Conservation (phyloP, 352 stramenopile species). For the Blastocystis sp. region DNA sequence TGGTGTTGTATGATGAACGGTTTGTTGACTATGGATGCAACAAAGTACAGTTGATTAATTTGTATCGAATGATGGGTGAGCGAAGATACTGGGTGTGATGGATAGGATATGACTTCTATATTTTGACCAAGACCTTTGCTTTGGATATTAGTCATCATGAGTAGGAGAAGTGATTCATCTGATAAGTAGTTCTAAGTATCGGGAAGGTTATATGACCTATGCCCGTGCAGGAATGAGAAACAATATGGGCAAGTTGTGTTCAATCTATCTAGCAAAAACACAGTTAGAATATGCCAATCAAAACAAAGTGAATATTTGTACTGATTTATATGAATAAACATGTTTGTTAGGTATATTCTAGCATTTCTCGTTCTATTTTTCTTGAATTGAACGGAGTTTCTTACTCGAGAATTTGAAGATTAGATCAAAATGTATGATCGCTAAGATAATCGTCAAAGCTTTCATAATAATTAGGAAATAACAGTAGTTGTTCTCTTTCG, state of each 20-base stretch:
- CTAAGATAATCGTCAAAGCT: neutral
- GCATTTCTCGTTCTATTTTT: neutral
- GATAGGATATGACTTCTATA: conserved; percentile 43
- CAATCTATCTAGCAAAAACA: neutral
- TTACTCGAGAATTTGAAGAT: neutral
- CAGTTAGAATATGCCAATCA: neutral
- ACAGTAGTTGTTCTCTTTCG: neutral
- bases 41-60: conserved; percentile 39
- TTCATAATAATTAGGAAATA: neutral
- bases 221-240: neutral
- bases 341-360: neutral
- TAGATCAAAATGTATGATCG: neutral
- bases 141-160: conserved; percentile 38
- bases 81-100: neutral
- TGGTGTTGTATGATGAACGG: conserved; percentile 27
- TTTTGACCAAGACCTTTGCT: neutral
- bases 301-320: neutral
- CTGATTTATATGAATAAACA: conserved; percentile 17
- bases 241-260: conserved; percentile 9
- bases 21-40: conserved; percentile 59
- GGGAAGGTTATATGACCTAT: neutral
- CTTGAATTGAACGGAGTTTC: neutral
- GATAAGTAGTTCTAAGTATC: conserved; percentile 29
- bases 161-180: neutral
- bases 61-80: neutral